Base-by-base conservation (phyloP, 345 rosid species). In the Sapria himalayana region DNA sequence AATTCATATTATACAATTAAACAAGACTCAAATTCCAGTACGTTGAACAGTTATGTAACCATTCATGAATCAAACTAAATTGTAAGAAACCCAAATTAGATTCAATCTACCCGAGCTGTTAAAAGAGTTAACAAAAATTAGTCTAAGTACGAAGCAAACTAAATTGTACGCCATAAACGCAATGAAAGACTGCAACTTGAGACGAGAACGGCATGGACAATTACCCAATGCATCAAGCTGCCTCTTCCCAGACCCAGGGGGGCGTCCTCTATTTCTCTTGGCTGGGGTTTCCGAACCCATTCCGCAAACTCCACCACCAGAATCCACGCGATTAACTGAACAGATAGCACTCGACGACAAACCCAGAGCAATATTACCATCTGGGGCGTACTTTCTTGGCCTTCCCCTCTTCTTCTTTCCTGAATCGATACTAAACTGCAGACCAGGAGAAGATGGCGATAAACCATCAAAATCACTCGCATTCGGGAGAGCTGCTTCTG, bases 181-280 rank as follows among this genome's bases (percentile, higher is more conserved):
- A n/a, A n/a, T n/a, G n/a, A n/a, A n/a, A n/a, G n/a, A n/a, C n/a
- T n/a, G n/a, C n/a, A n/a, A n/a, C n/a, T n/a, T n/a, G n/a, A n/a
- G n/a, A n/a, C n/a, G n/a, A n/a, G n/a, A n/a, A n/a, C n/a, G n/a
- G n/a, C n/a, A n/a, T n/a, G n/a, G 19, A 14, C 25, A 21, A 0
- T 22, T 53, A 84, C 99, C 99, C 54, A 91, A 54, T 12, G 99
- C 99, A 41, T 91, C 92, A 3, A 91, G 72, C 63, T 89, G 99
- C 55, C 60, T 79, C 54, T 82, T 89, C 32, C 74, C 93, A 7
- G 94, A 65, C 23, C 98, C 95, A 10, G 95, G 92, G 9, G 99
- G 99, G 59, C 99, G 55, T 37, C 99, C 99, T 9, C 93, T 58
- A 39, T 68, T 63, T 37, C 66, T 67, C 66, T 91, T 91, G 15